Percentiles rank a stretch among this genome's conserved stretches.
These are phyloP conservation scores for Fonsecaea monophora DNA, from an alignment of 2,329 filamentous ascomycete species.

Conservation along the genomic window DNA sequence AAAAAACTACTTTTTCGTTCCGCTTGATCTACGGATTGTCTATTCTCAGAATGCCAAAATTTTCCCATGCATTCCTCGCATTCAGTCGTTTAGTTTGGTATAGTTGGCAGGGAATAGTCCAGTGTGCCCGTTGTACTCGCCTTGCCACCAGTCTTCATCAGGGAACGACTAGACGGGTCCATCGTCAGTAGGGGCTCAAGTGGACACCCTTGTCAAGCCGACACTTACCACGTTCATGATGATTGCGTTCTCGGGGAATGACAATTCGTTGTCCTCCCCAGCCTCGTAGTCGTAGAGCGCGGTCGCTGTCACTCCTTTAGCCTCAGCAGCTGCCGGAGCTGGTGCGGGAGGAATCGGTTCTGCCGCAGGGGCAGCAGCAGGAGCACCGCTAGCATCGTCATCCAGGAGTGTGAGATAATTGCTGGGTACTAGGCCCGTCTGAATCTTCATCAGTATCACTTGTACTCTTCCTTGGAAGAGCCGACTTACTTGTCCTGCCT, in stretches of 20 bases:
- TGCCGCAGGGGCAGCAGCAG: constrained; percentile 47
- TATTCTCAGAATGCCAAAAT: neutral
- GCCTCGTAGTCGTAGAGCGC: constrained; percentile 97
- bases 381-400: constrained; percentile 45
- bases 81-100: constrained; percentile 51
- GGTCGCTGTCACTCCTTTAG: constrained; percentile 70
- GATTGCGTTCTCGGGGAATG: constrained; percentile 87
- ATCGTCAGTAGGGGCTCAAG: neutral
- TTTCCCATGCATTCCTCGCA: neutral
- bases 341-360: constrained; percentile 45
- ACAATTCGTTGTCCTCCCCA: constrained; percentile 85
- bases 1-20: constrained; percentile 13
- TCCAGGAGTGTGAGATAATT: constrained; percentile 92
- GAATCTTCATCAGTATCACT: constrained; percentile 10
- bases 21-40: constrained; percentile 8
- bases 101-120: constrained; percentile 77
- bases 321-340: constrained; percentile 41
- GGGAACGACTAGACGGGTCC: constrained; percentile 76
- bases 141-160: constrained; percentile 99
- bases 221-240: constrained; percentile 76
- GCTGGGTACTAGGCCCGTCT: constrained; percentile 82
- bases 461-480: neutral
- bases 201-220: neutral
- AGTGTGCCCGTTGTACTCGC: constrained; percentile 76
- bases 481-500: constrained; percentile 69